Evolutionary conservation across 2,329 filamentous ascomycete genomes (phyloP).

Genomic region (Neophaeococcomyces aloes): DNA sequence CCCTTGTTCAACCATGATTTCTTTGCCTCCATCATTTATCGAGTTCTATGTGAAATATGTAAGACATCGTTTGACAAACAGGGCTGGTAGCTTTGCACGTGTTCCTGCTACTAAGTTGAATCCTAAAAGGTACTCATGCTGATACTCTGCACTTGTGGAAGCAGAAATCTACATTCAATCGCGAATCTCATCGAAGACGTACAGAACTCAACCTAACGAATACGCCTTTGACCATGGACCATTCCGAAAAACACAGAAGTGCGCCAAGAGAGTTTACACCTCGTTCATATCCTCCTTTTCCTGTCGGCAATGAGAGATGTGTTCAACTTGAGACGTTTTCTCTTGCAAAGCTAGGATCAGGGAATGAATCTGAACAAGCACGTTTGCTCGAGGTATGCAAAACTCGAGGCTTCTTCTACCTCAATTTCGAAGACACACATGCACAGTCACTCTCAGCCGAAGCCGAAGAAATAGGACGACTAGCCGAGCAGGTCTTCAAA

Average conservation of each 20-base stretch:
- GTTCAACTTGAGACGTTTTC: slow-evolving; percentile 26
- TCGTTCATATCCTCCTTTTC: slow-evolving; percentile 28
- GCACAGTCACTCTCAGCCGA: not conserved
- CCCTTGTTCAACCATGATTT: too few species aligned
- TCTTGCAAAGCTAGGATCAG: slow-evolving; percentile 27
- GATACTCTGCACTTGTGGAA: too few species aligned
- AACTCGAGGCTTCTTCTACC: slow-evolving; percentile 47
- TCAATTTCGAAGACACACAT: slow-evolving; percentile 32
- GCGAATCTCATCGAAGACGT: too few species aligned
- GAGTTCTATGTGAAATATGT: too few species aligned
- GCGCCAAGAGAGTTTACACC: slow-evolving; percentile 2
- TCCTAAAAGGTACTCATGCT: too few species aligned
- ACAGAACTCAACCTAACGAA: too few species aligned
- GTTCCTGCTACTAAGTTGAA: too few species aligned
- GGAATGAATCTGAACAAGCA: slow-evolving; percentile 26
- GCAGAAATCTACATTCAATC: too few species aligned
- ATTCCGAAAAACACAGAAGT: not conserved
- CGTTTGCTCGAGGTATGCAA: slow-evolving; percentile 30
- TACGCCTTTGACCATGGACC: too few species aligned
- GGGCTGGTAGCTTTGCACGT: too few species aligned
- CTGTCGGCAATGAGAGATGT: slow-evolving; percentile 33
- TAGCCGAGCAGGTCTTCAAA: slow-evolving; percentile 38
- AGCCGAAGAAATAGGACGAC: slow-evolving; percentile 19
- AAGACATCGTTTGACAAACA: too few species aligned
- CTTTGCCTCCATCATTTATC: too few species aligned